phyloP scores from a whole-genome alignment of 1,284 basidiomycete species.

The Cutaneotrichosporon sp. region DNA sequence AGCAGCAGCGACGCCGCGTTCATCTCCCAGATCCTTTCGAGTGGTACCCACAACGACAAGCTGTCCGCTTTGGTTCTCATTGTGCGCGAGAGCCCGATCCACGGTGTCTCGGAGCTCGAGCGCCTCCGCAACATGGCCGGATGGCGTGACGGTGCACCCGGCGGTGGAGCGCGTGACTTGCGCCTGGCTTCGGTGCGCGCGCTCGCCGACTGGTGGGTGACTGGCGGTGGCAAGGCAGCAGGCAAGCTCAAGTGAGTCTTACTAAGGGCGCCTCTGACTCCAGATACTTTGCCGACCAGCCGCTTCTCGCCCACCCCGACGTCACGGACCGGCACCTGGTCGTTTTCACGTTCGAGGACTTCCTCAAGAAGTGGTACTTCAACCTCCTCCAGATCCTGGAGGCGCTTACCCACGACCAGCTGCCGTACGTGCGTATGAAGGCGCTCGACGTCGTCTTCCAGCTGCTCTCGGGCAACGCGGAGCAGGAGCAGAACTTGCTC shows the following conservation, averaged over 20 bases:
- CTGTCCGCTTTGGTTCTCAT: slow-evolving; percentile 89
- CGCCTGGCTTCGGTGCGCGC: slow-evolving; percentile 84
- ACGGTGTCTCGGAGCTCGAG: slow-evolving; percentile 80
- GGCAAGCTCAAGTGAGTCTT: slow-evolving; percentile 72
- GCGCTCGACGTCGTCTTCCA: slow-evolving; percentile 71
- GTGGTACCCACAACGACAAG: slow-evolving; percentile 89
- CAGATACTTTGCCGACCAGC: slow-evolving; percentile 92
- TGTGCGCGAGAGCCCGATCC: slow-evolving; percentile 84
- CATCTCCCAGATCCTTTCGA: slow-evolving; percentile 75
- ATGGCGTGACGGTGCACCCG: slow-evolving; percentile 60
- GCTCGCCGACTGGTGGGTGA: slow-evolving; percentile 95
- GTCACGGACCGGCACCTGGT: slow-evolving; percentile 74
- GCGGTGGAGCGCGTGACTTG: slow-evolving; percentile 67
- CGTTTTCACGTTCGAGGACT: slow-evolving; percentile 92
- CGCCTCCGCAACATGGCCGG: slow-evolving; percentile 74
- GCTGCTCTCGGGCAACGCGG: slow-evolving; percentile 83
- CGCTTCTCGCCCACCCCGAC: slow-evolving; percentile 62
- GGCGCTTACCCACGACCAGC: slow-evolving; percentile 81
- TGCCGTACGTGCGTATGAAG: slow-evolving; percentile 84
- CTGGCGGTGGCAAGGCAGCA: slow-evolving; percentile 71
- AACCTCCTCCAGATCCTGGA: slow-evolving; percentile 86
- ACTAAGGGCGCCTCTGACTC: slow-evolving; percentile 9
- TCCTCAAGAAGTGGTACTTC: slow-evolving; percentile 97
- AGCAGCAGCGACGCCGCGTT: slow-evolving; percentile 72
- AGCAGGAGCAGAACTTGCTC: slow-evolving; percentile 96